These are phyloP conservation scores for Oemleria cerasiformis DNA, from an alignment of 306 rosid species.

Conservation along the genomic window DNA sequence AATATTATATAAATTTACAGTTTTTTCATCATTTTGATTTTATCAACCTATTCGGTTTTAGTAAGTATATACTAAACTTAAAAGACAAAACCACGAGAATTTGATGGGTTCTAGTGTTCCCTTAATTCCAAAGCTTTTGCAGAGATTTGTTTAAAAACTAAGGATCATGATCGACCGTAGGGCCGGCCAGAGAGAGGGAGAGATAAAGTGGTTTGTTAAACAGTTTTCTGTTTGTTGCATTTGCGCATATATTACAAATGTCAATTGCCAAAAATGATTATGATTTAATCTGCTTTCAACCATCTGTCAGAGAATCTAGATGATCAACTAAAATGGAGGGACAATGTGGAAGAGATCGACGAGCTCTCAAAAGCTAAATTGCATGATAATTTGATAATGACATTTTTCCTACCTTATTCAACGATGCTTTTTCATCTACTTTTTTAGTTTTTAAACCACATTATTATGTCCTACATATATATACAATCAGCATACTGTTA, in stretches of 20 bases:
- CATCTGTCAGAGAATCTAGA: constrained; percentile 6
- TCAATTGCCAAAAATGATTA: neutral
- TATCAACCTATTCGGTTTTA: no score
- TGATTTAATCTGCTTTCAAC: neutral
- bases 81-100: neutral
- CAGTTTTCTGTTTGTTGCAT: neutral
- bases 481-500: no score
- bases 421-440: no score
- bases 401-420: neutral
- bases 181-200: neutral
- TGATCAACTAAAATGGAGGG: neutral
- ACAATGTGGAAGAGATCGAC: neutral
- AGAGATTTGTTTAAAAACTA: neutral
- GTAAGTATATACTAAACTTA: no score
- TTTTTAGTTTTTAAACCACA: no score
- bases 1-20: no score
- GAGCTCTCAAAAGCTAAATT: neutral
- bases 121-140: neutral
- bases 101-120: neutral
- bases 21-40: no score
- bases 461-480: no score
- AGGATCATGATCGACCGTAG: neutral
- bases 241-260: neutral
- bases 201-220: neutral
- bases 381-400: neutral